Evolutionary conservation across 164 flowering plant species (phyloP).

Genomic region (Nymphaea thermarum): DNA sequence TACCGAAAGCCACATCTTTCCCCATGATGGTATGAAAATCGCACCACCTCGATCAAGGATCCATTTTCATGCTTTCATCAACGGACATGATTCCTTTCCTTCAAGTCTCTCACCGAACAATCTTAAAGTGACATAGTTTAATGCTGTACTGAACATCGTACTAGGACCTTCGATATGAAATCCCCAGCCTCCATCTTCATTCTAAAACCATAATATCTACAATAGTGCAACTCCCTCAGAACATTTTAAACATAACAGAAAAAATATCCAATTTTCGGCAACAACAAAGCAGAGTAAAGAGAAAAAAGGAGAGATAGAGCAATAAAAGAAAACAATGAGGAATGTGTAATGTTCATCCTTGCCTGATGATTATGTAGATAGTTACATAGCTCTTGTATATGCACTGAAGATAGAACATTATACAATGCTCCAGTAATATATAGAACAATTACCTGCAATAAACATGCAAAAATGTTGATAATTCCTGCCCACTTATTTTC

Average conservation of each 20-base stretch:
- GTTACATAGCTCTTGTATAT: constrained; percentile 42
- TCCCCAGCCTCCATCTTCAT: constrained; percentile 86
- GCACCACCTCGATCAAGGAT: constrained; percentile 49
- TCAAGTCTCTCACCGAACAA: constrained; percentile 47
- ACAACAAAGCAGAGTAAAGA: not conserved
- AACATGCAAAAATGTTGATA: not conserved
- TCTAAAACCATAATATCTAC: constrained; percentile 20
- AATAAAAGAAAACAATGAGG: not conserved
- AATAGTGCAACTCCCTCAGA: not conserved
- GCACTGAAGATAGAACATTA: constrained; percentile 25
- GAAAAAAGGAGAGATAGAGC: not conserved
- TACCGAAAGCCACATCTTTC: constrained; percentile 59
- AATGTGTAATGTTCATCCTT: constrained; percentile 1
- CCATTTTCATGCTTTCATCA: constrained; percentile 40
- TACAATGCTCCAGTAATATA: constrained; percentile 35
- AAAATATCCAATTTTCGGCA: too few relatives aligned
- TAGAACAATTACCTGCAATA: constrained; percentile 36
- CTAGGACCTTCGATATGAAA: constrained; percentile 67
- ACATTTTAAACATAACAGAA: not conserved
- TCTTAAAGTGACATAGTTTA: constrained; percentile 43
- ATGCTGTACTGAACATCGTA: constrained; percentile 54
- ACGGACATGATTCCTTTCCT: constrained; percentile 28
- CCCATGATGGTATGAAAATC: constrained; percentile 47
- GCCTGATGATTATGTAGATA: constrained; percentile 71
- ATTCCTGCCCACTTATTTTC: too few relatives aligned